Conservation (phyloP, 2,329 filamentous ascomycete genomes). For the Ophiostoma angusticollis region DNA sequence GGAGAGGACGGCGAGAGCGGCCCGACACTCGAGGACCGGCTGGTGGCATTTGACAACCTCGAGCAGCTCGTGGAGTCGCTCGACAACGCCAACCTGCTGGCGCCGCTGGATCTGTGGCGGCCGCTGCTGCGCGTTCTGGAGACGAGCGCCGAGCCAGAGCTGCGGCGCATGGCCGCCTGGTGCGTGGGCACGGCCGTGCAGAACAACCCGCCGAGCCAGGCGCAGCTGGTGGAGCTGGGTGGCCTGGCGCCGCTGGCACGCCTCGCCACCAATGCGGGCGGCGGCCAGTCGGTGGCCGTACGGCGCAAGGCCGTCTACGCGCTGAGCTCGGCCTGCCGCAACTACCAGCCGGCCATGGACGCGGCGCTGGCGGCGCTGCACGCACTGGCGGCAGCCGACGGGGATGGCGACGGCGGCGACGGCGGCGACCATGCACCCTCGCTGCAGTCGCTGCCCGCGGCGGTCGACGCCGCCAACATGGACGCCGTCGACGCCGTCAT, state of each 20-base stretch:
- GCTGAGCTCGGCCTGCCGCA: slow-evolving; percentile 72
- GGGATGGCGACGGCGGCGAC: slow-evolving; percentile 3
- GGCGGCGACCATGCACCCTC: slow-evolving; percentile 2
- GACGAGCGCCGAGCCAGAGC: slow-evolving; percentile 49
- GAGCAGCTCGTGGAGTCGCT: slow-evolving; percentile 84
- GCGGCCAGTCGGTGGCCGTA: slow-evolving; percentile 41
- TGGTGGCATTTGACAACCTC: slow-evolving; percentile 86
- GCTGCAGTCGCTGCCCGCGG: slow-evolving; percentile 42
- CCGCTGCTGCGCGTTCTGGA: slow-evolving; percentile 61
- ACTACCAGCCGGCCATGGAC: slow-evolving; percentile 77
- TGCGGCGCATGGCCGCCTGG: slow-evolving; percentile 83
- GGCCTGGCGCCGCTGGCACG: slow-evolving; percentile 58
- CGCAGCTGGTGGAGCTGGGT: slow-evolving; percentile 49
- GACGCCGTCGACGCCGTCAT: slow-evolving; percentile 69
- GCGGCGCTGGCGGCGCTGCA: slow-evolving; percentile 47
- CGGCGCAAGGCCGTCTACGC: slow-evolving; percentile 83
- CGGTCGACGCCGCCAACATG: slow-evolving; percentile 79
- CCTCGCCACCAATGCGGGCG: slow-evolving; percentile 47
- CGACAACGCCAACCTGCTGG: slow-evolving; percentile 95
- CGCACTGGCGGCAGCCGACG: background rate
- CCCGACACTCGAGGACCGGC: slow-evolving; percentile 57
- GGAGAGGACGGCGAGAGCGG: slow-evolving; percentile 20
- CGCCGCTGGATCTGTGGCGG: slow-evolving; percentile 65
- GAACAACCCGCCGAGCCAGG: slow-evolving; percentile 82
- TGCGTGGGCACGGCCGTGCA: slow-evolving; percentile 90